These are phyloP conservation scores for Harringtonia lauricola DNA, from an alignment of 2,329 filamentous ascomycete genomes.

Conservation along the genomic window DNA sequence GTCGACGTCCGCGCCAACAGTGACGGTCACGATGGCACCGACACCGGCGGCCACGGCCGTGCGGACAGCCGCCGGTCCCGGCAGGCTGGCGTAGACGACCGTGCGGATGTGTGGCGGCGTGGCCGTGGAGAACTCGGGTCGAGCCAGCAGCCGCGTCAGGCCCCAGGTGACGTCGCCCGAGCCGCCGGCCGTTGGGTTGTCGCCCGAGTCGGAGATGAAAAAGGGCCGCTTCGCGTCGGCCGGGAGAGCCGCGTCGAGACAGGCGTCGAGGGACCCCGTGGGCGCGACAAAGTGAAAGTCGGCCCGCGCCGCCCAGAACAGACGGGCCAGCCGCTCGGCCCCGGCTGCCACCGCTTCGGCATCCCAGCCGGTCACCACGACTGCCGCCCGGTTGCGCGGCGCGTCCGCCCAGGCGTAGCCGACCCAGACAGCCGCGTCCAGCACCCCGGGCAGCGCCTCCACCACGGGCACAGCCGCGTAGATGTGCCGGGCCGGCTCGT, in stretches of 20 bases:
- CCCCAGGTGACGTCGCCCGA: constrained; percentile 44
- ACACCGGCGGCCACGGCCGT: constrained; percentile 31
- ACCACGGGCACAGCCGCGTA: constrained; percentile 35
- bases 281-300: constrained; percentile 42
- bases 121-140: constrained; percentile 26
- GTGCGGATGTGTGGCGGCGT: constrained; percentile 18
- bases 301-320: constrained; percentile 34
- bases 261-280: constrained; percentile 33
- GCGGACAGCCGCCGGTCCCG: constrained; percentile 31
- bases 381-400: constrained; percentile 35
- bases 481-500: constrained; percentile 38
- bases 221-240: constrained; percentile 29
- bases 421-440: constrained; percentile 44
- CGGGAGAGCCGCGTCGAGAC: constrained; percentile 31
- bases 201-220: constrained; percentile 44
- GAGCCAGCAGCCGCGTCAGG: constrained; percentile 29
- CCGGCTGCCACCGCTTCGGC: constrained; percentile 22
- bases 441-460: constrained; percentile 26
- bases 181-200: constrained; percentile 43
- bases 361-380: constrained; percentile 42
- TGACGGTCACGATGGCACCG: constrained; percentile 35
- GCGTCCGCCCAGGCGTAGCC: constrained; percentile 47
- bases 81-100: constrained; percentile 42
- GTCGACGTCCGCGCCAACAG: constrained; percentile 38
- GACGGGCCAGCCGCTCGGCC: constrained; percentile 31